Evolutionary conservation across 1,284 basidiomycete genomes (phyloP), one percentile per base, ranked within the genome.

Genomic region (Rhizoctonia solani): DNA sequence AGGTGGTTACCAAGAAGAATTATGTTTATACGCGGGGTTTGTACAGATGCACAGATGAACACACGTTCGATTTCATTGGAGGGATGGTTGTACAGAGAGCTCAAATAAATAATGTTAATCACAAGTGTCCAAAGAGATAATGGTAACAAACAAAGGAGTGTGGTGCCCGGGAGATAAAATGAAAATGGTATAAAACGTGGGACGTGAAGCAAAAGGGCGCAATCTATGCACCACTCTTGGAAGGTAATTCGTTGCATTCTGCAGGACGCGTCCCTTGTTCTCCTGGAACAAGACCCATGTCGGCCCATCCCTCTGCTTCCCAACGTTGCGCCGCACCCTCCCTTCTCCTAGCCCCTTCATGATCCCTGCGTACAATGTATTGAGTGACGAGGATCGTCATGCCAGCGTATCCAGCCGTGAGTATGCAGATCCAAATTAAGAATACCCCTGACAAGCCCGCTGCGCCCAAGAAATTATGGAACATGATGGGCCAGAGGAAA

Each of bases 401-500:
- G 37, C 49, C 41, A 11, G 59, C 59, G 44, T 53, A 65, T 11
- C 59, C 59, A 14, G 47, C 29, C 4, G 59, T 65, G 27, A 65
- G 46, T 27, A 53, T n/a, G 49, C 49, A 65, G 4, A 65, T 50
- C 59, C 59, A 65, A 5, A 65, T 16, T 19, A 65, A 21, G 16
- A 41, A 19, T 6, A 65, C 59, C n/a, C 59, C 59, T 9, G 59
- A 47, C 59, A 65, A 52, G 21, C 58, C 58, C 1, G 39, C 58
- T n/a, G 34, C 23, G 19, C 49, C 25, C 21, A 65, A 41, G 34
- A 25, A 63, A 13, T 50, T 37, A 11, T 53, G 32, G 37, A 65
- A 65, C 11, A 65, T n/a, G 21, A 53, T 39, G 16, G 59, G 59
- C 59, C 59, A 65, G 37, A 65, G 49, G 49, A 65, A 65, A 5